A percentile compares a stretch with the other conserved stretches of the same genome.
These are phyloP conservation scores for Alternaria metachromatica DNA, from an alignment of 2,329 filamentous ascomycete genomes.

Conservation along the genomic window DNA sequence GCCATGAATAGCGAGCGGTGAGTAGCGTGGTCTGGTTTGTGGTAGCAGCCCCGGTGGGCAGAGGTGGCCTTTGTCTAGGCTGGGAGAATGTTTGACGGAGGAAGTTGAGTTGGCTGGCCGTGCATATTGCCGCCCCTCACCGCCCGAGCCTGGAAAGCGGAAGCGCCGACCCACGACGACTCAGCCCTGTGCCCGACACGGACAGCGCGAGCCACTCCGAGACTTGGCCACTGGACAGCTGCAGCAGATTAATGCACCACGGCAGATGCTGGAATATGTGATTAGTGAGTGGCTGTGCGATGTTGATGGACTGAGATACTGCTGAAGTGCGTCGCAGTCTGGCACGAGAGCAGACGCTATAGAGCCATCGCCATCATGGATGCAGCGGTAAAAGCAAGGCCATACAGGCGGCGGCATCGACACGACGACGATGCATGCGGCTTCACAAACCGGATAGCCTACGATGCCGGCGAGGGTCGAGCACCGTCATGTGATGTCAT, in stretches of 20 bases:
- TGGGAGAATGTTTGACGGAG: slow-evolving; percentile 28
- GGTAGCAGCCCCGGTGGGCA: slow-evolving; percentile 28
- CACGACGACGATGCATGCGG: slow-evolving; percentile 1
- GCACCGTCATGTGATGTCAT: slow-evolving; percentile 39
- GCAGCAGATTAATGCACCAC: neutral
- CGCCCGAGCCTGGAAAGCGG: slow-evolving; percentile 16
- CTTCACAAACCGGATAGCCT: neutral
- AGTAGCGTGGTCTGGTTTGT: slow-evolving; percentile 15
- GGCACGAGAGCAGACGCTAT: neutral
- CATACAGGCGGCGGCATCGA: neutral
- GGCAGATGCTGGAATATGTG: neutral
- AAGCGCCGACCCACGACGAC: slow-evolving; percentile 22
- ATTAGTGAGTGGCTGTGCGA: neutral
- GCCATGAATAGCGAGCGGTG: slow-evolving; percentile 38
- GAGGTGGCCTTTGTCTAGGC: slow-evolving; percentile 24
- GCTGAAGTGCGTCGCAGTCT: neutral
- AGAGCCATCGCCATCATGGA: neutral
- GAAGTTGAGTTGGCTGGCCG: slow-evolving; percentile 22
- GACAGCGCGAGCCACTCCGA: neutral
- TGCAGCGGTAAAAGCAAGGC: slow-evolving; percentile 6
- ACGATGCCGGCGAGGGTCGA: slow-evolving; percentile 15
- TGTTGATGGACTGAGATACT: neutral
- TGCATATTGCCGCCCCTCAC: slow-evolving; percentile 16
- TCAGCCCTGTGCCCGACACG: slow-evolving; percentile 11
- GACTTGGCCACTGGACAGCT: neutral